Evolutionary conservation across 2,329 filamentous ascomycete genomes (phyloP), one percentile per base, ranked within the genome.

Genomic region (Sphaerulina vaccinii): DNA sequence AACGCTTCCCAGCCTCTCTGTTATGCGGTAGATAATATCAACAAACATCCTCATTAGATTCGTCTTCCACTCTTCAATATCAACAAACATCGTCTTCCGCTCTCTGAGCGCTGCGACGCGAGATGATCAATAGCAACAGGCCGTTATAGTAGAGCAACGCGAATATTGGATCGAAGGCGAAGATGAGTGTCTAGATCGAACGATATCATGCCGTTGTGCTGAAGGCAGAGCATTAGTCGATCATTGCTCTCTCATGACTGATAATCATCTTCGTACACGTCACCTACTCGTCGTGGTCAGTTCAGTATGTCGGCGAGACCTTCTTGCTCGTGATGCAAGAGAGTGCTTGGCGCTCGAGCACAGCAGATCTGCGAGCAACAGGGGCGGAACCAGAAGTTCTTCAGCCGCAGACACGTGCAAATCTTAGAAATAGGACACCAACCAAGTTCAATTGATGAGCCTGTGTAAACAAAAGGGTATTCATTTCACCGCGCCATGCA

Each of bases 21-120:
- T 37, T 1, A 10, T 22, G 22, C 29, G 33, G 33, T 47, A 47
- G 33, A 47, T 47, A 47, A 24, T 22, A 15, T 37, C 33, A 39
- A 47, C 44, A 47, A 47, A 46, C 32, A 46, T 35, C 43, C 43
- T 37, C 43, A 36, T 46, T 46, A 19, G 32, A 6, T 36, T 19
- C 16, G 29, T 15, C 43, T 46, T 32, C 43, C 43, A 35, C 43
- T 37, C 43, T 46, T 24, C 43, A 33, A 33, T 1, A 19, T 36
- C 43, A 46, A 46, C 43, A 46, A 46, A 46, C 43, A 46, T 35
- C 32, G 11, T 35, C 32, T 35, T 35, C 13, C 32, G 16, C 32
- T 35, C 5, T 6, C 32, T 5, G 13, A 35, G 11, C 32, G 16
- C 32, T 11, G 16, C 32, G 13, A 11, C 32, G 32, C 32, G 32